Conservation (phyloP, 2,329 filamentous ascomycete genomes). For the Arthrobotrys megalospora region DNA sequence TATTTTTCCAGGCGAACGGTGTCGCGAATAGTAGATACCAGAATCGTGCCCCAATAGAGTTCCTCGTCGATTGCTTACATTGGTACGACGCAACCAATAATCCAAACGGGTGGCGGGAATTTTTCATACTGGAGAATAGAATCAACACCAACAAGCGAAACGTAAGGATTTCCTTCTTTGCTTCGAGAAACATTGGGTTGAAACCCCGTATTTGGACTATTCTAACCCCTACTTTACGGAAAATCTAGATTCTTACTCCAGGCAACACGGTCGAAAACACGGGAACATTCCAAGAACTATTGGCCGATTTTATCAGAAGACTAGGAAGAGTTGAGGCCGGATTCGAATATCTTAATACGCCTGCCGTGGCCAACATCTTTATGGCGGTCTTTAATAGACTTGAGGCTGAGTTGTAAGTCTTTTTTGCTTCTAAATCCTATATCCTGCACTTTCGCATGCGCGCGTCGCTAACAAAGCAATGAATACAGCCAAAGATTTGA, state of each 20-base stretch:
- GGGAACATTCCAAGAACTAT: conserved; percentile 22
- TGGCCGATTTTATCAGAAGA: conserved; percentile 8
- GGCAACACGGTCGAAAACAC: conserved; percentile 24
- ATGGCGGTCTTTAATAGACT: conserved; percentile 18
- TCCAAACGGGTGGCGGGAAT: conserved; percentile 19
- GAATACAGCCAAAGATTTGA: neutral
- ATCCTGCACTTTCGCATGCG: no score
- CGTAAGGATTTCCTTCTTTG: neutral
- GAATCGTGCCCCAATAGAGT: conserved; percentile 1
- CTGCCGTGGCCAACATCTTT: conserved; percentile 2
- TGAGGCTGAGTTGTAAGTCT: conserved; percentile 7
- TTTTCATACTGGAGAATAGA: conserved; percentile 22
- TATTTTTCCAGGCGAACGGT: conserved; percentile 21
- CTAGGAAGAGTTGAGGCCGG: conserved; percentile 16
- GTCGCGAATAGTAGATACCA: neutral
- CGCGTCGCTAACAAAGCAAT: neutral
- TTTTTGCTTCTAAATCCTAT: neutral
- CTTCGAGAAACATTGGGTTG: no score
- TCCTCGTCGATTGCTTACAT: conserved; percentile 10
- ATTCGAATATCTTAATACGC: conserved; percentile 17
- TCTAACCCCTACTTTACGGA: neutral
- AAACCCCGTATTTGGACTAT: neutral
- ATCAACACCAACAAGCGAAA: conserved; percentile 26
- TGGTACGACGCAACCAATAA: conserved; percentile 20
- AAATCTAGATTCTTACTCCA: conserved; percentile 16